Evolutionary conservation across 2,329 filamentous ascomycete species (phyloP), one percentile per base, ranked within the genome.

Genomic region (Ambrosiella xylebori): DNA sequence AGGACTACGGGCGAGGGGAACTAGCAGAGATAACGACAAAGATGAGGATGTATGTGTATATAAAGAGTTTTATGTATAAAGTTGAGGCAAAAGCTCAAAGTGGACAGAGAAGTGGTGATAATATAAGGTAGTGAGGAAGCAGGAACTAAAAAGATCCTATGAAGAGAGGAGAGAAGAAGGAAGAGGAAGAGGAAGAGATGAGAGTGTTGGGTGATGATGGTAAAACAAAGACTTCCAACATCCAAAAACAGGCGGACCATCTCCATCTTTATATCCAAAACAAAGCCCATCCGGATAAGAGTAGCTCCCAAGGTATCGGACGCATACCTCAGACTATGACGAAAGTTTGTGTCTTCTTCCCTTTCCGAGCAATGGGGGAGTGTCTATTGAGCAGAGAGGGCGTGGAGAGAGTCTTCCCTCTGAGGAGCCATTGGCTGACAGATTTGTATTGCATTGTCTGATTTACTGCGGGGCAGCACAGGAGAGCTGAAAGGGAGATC

Each of bases 11-110:
- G 39, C 49, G 11, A 27, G 54, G 47, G 9, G 39, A 41, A 19
- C 41, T 52, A 12, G 50, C 55, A 45, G 54, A 54, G 51, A 41
- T 44, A 9, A 59, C 38, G 17, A 56, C 35, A 15, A 59, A 45
- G 37, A 47, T 47, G n/a, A 2, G 19, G n/a, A 17, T 12, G 40
- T 11, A 11, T 12, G 40, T 41, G 4, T 12, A 47, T 15, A 13
- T n/a, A 8, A 15, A 47, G 44, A 47, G n/a, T 47, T 13, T 47
- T 8, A 47, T 8, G n/a, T 47, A 13, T 8, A 47, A 17, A 8
- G 7, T 47, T 8, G 44, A 47, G 44, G n/a, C n/a, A 8, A 15
- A 47, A 15, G 19, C 8, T 15, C 19, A n/a, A n/a, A 15, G 44
- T 54, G 27, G 37, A 55, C 13, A 8, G 41, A 35, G 0, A 39